Evolutionary conservation across 805 yeast species (phyloP).

Genomic region (Metschnikowia arizonensis): DNA sequence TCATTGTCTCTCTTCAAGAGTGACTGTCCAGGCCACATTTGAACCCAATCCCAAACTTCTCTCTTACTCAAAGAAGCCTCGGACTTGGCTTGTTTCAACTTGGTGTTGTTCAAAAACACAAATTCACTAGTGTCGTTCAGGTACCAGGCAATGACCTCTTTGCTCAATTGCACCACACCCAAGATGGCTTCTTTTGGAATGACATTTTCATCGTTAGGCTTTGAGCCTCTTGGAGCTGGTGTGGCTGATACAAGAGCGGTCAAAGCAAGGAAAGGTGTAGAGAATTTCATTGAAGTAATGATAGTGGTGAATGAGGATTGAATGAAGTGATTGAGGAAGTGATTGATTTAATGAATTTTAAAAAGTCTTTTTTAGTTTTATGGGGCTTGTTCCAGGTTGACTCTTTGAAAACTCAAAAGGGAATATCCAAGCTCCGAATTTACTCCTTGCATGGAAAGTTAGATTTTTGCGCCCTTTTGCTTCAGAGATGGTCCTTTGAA

Average conservation of each 20-base stretch:
- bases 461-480: not conserved
- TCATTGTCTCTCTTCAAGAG: constrained; percentile 12
- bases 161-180: constrained; percentile 12
- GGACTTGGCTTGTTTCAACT: constrained; percentile 15
- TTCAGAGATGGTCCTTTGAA: constrained; percentile 9
- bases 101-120: constrained; percentile 17
- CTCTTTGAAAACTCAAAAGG: not conserved
- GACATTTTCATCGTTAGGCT: not conserved
- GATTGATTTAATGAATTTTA: not conserved
- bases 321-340: not conserved
- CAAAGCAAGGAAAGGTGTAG: constrained; percentile 14
- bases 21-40: constrained; percentile 13
- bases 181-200: constrained; percentile 16
- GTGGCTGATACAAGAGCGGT: constrained; percentile 12
- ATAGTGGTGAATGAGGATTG: not conserved
- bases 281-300: constrained; percentile 11
- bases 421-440: not conserved
- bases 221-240: not conserved
- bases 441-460: not conserved
- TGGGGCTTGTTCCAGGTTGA: not conserved
- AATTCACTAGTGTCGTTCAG: constrained; percentile 11
- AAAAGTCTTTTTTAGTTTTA: too few species aligned
- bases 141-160: constrained; percentile 12
- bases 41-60: constrained; percentile 16
- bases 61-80: constrained; percentile 14